These are phyloP conservation scores for Sordariomycetes sp. DNA, from an alignment of 2,329 filamentous ascomycete genomes.

Conservation along the genomic window DNA sequence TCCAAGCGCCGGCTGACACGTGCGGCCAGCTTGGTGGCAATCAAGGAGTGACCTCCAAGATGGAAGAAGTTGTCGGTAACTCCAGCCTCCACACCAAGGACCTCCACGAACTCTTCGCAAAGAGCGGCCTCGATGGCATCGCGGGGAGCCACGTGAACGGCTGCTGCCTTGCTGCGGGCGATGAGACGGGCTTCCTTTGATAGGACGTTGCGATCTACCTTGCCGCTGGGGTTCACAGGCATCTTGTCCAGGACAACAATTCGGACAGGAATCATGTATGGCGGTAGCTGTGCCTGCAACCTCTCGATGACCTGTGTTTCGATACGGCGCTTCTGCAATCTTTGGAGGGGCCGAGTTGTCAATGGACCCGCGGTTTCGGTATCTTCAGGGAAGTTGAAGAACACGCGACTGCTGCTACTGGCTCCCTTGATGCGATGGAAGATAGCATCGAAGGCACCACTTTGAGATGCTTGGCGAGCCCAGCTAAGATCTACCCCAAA, in stretches of 20 bases:
- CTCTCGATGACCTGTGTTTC: background rate
- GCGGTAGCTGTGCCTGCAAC: constrained; percentile 6
- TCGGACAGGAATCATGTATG: constrained; percentile 8
- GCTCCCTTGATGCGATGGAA: constrained; percentile 28
- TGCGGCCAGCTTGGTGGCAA: no score
- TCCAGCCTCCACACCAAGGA: constrained; percentile 16
- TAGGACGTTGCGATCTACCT: constrained; percentile 9
- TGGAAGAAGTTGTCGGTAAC: no score
- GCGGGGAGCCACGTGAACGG: no score
- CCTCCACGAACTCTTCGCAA: constrained; percentile 5
- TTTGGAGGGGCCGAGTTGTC: constrained; percentile 9
- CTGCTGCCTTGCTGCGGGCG: background rate
- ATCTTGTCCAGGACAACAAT: constrained; percentile 6
- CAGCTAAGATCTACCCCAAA: constrained; percentile 36
- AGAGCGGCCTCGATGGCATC: constrained; percentile 2
- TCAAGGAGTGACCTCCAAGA: no score
- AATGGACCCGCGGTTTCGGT: constrained; percentile 2
- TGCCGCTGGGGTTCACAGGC: constrained; percentile 9
- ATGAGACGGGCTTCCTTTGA: background rate
- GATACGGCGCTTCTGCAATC: constrained; percentile 4
- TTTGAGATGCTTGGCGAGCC: constrained; percentile 25
- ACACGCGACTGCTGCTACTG: no score
- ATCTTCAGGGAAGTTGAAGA: constrained; percentile 14
- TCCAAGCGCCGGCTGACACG: no score
- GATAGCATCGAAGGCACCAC: constrained; percentile 15